Base-by-base conservation (phyloP, 2,329 filamentous ascomycete genomes). In the Paramyrothecium sp. region DNA sequence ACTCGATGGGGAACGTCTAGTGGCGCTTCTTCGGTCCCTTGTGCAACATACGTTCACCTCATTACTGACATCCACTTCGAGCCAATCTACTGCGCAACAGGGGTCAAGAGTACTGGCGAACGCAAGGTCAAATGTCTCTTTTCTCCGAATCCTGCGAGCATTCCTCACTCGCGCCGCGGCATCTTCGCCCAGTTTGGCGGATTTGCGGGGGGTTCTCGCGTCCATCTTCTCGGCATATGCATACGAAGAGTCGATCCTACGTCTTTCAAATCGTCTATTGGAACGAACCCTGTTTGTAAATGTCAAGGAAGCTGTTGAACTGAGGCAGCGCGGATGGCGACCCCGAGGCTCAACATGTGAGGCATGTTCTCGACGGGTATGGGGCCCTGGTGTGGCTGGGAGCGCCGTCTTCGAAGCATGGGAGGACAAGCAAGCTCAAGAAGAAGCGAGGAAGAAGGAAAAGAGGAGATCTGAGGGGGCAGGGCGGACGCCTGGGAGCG, bases 181-280 rank as follows among this genome's bases (percentile, higher is more conserved):
- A 22, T 87, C 89, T 19, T 96, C 92, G 0, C 93, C 95, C 0
- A 96, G 90, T 13, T 80, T 99, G 2, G 89, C 91, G 1, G 92
- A 98, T 69, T 82, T 99, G 3, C 89, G 95, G 49, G 85, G 85
- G 7, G 93, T 98, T 1, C 83, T 99, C 2, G 81, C 86, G 1
- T 95, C 93, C 13, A 94, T 99, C 56, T 98, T 99, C 75, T 88
- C 94, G 0, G 94, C 95, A 0, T 99, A 99, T 70, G 89, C 92
- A 0, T 97, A 98, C 70, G 95, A 99, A 72, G 91, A 94, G 71
- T 93, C 90, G 0, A 90, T 99, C 17, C 82, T 99, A 20, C 82
- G 84, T 2, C 84, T 99, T 3, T 92, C 95, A 1, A 96, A 94
- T 70, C 84, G 89, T 3, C 86, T 99, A 56, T 81, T 99, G 0